These are phyloP conservation scores for Mrakia hoshinonis DNA, from an alignment of 768 basidiomycete species.

Conservation along the genomic window DNA sequence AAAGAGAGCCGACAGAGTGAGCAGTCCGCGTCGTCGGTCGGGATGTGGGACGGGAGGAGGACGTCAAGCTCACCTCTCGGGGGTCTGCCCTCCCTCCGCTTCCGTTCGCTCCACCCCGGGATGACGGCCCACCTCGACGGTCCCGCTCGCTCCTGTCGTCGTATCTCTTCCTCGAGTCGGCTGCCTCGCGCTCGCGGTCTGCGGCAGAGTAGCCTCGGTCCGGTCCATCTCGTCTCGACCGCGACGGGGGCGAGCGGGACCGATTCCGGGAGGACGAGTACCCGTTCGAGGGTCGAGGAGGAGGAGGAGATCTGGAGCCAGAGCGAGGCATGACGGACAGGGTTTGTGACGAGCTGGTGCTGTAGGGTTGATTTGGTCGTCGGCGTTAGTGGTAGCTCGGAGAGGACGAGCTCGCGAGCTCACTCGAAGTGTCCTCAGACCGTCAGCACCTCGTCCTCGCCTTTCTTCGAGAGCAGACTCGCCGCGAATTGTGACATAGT, in stretches of 20 bases:
- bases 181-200: slow-evolving; percentile 34
- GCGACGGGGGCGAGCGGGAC: too few species aligned
- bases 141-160: slow-evolving; percentile 15
- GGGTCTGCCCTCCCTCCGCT: slow-evolving; percentile 13
- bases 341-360: too few species aligned
- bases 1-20: slow-evolving; percentile 41
- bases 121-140: neutral
- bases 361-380: too few species aligned
- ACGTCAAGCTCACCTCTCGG: neutral
- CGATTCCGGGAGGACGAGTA: neutral
- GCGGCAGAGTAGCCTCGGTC: neutral
- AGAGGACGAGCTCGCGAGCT: neutral
- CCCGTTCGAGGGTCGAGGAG: neutral
- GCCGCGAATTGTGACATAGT: neutral
- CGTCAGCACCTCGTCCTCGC: too few species aligned
- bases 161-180: slow-evolving; percentile 27
- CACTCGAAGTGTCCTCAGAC: neutral
- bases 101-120: slow-evolving; percentile 13
- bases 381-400: too few species aligned
- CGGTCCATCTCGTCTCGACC: too few species aligned
- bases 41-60: slow-evolving; percentile 4
- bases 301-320: neutral
- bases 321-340: too few species aligned
- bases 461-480: neutral
- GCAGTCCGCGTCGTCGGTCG: slow-evolving; percentile 37